These are phyloP conservation scores for Coix lacrymajobi DNA, from an alignment of 176 grass and related monocot species.

Conservation along the genomic window DNA sequence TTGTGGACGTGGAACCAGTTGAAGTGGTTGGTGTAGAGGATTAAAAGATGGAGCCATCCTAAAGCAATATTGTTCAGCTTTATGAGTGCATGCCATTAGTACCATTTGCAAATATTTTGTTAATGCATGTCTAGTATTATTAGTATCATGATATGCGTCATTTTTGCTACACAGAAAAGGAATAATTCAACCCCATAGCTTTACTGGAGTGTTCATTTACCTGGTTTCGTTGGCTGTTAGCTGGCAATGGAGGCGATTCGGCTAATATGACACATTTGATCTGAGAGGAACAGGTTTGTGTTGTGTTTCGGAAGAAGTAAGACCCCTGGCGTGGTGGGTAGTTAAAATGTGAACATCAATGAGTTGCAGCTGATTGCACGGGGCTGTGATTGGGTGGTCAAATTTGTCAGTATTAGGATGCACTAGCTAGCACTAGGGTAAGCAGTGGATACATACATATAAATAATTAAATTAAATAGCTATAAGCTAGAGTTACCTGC, in stretches of 20 bases:
- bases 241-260: background rate
- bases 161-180: background rate
- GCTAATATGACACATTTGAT: background rate
- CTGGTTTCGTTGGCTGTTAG: background rate
- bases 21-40: constrained; percentile 28
- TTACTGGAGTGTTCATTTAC: background rate
- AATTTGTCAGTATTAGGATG: constrained; percentile 44
- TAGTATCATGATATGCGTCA: background rate
- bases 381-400: constrained; percentile 37
- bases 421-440: background rate
- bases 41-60: constrained; percentile 7
- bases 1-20: constrained; percentile 13
- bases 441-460: constrained; percentile 14
- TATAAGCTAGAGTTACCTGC: constrained; percentile 36
- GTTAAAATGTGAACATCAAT: constrained; percentile 7
- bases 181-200: background rate
- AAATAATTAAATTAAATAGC: background rate
- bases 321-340: background rate
- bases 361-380: constrained; percentile 14
- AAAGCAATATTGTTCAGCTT: constrained; percentile 21
- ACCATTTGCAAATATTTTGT: background rate
- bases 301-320: background rate
- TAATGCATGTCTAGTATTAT: background rate
- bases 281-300: background rate
- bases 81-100: constrained; percentile 19